Percentiles rank a stretch among this genome's conserved stretches.
phyloP scores from a whole-genome alignment of 179 eudicot species.

The Silene coronaria region DNA sequence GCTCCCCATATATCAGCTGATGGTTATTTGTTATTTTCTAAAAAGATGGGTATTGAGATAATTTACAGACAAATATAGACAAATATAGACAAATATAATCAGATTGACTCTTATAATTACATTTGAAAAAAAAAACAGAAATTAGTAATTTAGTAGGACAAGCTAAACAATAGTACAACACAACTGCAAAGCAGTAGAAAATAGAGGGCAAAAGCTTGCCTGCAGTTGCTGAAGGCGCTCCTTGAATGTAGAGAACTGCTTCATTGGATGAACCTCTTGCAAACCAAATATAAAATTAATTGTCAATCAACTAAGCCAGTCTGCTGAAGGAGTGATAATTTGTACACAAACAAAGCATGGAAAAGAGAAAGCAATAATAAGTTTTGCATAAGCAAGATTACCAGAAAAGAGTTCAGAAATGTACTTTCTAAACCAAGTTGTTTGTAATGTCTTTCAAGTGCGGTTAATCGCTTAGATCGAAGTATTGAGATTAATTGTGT shows the following conservation, averaged over 20 bases:
- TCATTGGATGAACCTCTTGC: slow-evolving; percentile 43
- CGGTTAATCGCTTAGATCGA: no score
- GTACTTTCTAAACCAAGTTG: no score
- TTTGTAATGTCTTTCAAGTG: no score
- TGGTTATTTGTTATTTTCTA: no score
- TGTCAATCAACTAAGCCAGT: slow-evolving; percentile 11
- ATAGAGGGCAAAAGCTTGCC: slow-evolving; percentile 37
- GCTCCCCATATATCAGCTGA: no score
- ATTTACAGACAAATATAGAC: no score
- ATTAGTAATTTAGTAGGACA: slow-evolving; percentile 17
- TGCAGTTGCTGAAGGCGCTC: slow-evolving; percentile 63
- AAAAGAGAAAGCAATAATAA: background rate
- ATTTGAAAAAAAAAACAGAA: slow-evolving; percentile 13
- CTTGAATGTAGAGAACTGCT: slow-evolving; percentile 49
- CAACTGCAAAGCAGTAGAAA: background rate
- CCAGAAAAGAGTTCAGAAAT: slow-evolving; percentile 42
- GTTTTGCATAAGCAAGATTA: slow-evolving; percentile 21
- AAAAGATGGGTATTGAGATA: no score
- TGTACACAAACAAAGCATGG: slow-evolving; percentile 11
- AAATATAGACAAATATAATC: no score
- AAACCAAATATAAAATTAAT: slow-evolving; percentile 12
- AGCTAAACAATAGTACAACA: slow-evolving; percentile 5
- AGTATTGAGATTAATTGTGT: no score
- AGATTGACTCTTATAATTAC: no score
- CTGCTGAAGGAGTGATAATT: background rate